Percentiles rank a stretch among this genome's conserved stretches.
phyloP scores from a whole-genome alignment of 257 asterid species.

The Solanum appendiculatum region DNA sequence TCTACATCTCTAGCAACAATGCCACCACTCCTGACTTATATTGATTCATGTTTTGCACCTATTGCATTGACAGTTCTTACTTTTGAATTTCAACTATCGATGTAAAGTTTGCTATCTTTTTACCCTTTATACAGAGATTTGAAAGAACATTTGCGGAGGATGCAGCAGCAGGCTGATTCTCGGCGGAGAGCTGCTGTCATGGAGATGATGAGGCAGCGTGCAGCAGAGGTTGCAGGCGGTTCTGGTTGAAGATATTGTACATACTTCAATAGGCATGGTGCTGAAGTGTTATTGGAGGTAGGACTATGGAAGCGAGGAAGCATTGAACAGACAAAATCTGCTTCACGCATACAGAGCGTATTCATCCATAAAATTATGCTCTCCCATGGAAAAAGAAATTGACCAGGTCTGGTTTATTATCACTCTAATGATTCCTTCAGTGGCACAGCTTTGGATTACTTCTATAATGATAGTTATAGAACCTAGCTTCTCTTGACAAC shows the following conservation, averaged over 20 bases:
- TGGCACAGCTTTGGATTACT: neutral
- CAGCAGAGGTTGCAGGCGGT: slow-evolving; percentile 76
- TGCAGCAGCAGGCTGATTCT: slow-evolving; percentile 89
- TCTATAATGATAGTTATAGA: neutral
- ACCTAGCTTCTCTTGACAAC: neutral
- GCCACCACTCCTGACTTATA: neutral
- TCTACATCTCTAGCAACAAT: neutral
- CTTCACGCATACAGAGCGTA: neutral
- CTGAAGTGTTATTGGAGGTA: neutral
- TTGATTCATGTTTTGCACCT: neutral
- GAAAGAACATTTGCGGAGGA: slow-evolving; percentile 66
- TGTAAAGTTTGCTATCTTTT: neutral
- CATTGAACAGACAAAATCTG: neutral
- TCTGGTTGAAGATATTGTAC: slow-evolving; percentile 13
- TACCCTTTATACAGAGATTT: slow-evolving; percentile 48
- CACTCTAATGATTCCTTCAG: neutral
- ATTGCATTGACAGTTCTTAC: neutral
- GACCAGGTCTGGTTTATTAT: neutral
- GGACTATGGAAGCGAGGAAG: neutral
- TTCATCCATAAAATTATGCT: neutral
- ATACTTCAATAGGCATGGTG: neutral
- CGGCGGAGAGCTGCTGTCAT: slow-evolving; percentile 93
- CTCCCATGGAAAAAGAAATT: neutral
- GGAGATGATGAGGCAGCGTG: slow-evolving; percentile 97
- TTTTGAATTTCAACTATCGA: neutral